These are phyloP conservation scores for Alternaria ventricosa DNA, from an alignment of 2,329 filamentous ascomycete species.

Conservation along the genomic window DNA sequence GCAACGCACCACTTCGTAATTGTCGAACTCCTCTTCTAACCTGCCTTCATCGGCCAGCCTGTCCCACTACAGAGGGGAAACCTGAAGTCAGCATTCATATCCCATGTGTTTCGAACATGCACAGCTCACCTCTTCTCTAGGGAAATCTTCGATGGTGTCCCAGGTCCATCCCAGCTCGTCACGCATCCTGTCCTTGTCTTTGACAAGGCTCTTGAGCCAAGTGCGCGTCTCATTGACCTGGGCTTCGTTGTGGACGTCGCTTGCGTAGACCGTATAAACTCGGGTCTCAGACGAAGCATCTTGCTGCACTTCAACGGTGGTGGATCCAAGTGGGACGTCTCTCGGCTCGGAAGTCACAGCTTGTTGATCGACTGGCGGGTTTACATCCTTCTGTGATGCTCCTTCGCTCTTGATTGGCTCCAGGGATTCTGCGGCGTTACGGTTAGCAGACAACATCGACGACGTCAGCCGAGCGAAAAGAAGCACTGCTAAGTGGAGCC, in stretches of 20 bases:
- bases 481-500: not conserved
- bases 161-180: not conserved
- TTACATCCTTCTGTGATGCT: not conserved
- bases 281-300: not conserved
- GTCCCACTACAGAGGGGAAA: not conserved
- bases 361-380: not conserved
- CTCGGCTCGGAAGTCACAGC: not conserved
- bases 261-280: not conserved
- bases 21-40: not conserved
- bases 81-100: rapidly evolving
- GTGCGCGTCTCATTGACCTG: not conserved
- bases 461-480: not conserved
- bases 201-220: not conserved
- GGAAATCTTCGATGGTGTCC: not conserved
- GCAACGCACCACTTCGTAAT: not conserved
- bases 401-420: not conserved
- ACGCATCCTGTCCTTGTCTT: not conserved
- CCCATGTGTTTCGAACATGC: not conserved
- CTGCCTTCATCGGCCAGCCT: not conserved
- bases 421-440: not conserved
- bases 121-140: not conserved
- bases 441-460: not conserved
- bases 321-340: not conserved
- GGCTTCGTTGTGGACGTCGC: not conserved
- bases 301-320: not conserved